phyloP scores from a whole-genome alignment of 768 basidiomycete species.

The Leccinum boreale region DNA sequence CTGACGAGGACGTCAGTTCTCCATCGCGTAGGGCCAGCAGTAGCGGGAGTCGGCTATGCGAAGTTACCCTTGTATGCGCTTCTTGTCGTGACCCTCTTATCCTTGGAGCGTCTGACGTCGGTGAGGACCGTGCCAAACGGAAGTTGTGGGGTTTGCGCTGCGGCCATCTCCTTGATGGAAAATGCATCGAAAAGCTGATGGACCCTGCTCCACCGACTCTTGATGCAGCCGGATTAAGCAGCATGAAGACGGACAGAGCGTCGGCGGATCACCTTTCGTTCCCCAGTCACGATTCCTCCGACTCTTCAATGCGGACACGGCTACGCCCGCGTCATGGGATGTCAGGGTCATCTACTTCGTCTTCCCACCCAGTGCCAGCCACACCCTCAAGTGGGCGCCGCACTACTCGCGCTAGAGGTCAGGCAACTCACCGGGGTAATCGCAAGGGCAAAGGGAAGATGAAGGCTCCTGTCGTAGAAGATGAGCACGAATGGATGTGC shows the following conservation, averaged over 20 bases:
- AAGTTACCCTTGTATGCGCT: slow-evolving; percentile 60
- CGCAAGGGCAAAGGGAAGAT: slow-evolving; percentile 35
- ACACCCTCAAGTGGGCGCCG: slow-evolving; percentile 10
- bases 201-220: slow-evolving; percentile 32
- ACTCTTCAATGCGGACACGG: slow-evolving; percentile 52
- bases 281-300: slow-evolving; percentile 28
- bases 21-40: slow-evolving; percentile 19
- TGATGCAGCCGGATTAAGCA: slow-evolving; percentile 8
- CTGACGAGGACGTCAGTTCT: slow-evolving; percentile 45
- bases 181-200: slow-evolving; percentile 62
- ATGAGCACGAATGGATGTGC: slow-evolving; percentile 57
- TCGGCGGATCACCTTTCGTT: background rate
- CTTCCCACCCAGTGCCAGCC: slow-evolving; percentile 2
- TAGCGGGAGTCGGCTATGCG: slow-evolving; percentile 27
- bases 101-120: slow-evolving; percentile 47
- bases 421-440: slow-evolving; percentile 13
- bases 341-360: slow-evolving; percentile 5
- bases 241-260: slow-evolving; percentile 13
- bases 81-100: slow-evolving; percentile 63
- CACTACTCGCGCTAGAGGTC: background rate
- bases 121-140: slow-evolving; percentile 41
- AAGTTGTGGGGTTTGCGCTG: slow-evolving; percentile 73
- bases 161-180: slow-evolving; percentile 77
- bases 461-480: slow-evolving; percentile 39
- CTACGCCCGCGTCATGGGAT: slow-evolving; percentile 45